Base-by-base conservation (phyloP, 75 land plant species). In the Selaginella moellendorffii region DNA sequence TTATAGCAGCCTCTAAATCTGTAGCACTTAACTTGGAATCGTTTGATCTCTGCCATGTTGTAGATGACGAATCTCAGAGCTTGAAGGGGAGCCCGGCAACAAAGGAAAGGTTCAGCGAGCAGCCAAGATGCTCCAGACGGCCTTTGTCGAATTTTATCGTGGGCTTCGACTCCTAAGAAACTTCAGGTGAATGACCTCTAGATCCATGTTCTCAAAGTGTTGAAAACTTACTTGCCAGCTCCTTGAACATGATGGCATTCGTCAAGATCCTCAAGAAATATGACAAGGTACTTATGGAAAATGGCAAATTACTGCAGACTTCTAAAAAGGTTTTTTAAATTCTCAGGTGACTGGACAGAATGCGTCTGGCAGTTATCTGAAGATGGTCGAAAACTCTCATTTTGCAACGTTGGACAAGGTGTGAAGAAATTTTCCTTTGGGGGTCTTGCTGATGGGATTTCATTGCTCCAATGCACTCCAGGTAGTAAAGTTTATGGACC, bases 371-470 rank as follows among this genome's bases (percentile, higher is more conserved):
- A 52, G 80, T 27, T 86, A 82, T 64, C 52, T 86, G 72, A 70
- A 67, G 36, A 77, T 74, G 25, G 81, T 86, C 61, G 89, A 86
- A 66, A 66, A 65, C 27, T 77, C 85, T 24, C 78, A 73, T 63
- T 67, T 86, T 52, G 78, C 79, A 18, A 76, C 75, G 64, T 82
- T 79, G 51, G 85, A 86, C 21, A 81, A 86, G 78, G 89, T 82
- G 27, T 24, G n/a, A n/a, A n/a, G n/a, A n/a, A 56, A 19, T 24
- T 56, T 56, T 56, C 8, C 9, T 56, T n/a, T 2, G 5, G 21
- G 5, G 21, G 5, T 5, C 8, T 2, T n/a, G n/a, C 24, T 12
- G 59, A 20, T 56, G 8, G 19, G 8, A 5, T 2, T 20, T 0
- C 20, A 65, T 24, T 14, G 12, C 10, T 24, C 1, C 2, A 19